Evolutionary conservation across 192 early-diverging fungal species (phyloP).

Genomic region (Rhizoclosmatium sp.): DNA sequence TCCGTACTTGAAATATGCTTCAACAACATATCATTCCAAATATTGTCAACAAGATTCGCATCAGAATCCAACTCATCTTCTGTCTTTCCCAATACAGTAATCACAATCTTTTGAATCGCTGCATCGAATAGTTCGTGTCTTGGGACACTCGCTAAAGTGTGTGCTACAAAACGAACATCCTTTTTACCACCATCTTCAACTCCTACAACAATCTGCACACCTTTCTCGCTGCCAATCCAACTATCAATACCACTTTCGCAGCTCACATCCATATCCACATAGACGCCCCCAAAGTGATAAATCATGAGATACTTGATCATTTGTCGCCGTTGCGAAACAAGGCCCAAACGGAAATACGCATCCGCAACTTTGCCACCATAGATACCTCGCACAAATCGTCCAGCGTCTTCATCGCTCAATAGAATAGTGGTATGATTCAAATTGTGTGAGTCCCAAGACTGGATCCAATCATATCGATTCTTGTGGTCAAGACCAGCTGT

Average conservation of each 20-base stretch:
- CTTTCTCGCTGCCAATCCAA: neutral
- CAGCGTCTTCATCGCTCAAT: neutral
- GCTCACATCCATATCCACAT: conserved; percentile 13
- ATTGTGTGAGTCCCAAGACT: neutral
- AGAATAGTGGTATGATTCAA: neutral
- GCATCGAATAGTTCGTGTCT: no score
- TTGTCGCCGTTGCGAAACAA: neutral
- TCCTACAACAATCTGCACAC: neutral
- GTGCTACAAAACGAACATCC: no score
- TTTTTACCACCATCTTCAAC: neutral
- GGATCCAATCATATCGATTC: neutral
- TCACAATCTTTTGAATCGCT: no score
- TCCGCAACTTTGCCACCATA: neutral
- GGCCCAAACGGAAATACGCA: neutral
- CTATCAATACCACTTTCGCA: neutral
- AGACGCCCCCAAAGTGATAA: conserved; percentile 20
- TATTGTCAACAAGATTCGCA: no score
- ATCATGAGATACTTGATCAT: conserved; percentile 23
- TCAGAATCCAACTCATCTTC: no score
- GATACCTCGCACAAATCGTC: neutral
- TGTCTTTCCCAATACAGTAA: no score
- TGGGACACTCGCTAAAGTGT: no score
- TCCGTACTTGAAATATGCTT: no score
- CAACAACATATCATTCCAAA: no score
- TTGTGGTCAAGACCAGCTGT: neutral